phyloP scores from a whole-genome alignment of 2,329 filamentous ascomycete genomes.

The Stagonosporopsis tanaceti region DNA sequence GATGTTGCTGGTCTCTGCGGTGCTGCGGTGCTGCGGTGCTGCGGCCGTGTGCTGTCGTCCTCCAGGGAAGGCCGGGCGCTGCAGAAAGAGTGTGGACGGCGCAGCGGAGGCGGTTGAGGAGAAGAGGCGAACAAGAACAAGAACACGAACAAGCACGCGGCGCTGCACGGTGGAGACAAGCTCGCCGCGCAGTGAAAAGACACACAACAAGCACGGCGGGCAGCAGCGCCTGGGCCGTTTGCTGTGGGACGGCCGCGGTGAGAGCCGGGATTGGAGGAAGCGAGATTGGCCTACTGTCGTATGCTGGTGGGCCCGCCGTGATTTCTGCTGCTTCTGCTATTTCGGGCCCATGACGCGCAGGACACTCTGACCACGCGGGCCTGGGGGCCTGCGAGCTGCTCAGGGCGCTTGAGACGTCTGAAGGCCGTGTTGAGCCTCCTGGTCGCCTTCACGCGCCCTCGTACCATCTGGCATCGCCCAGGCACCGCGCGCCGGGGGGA shows the following conservation, averaged over 20 bases:
- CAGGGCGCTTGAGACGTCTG: constrained; percentile 5
- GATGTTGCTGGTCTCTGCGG: too few relatives aligned
- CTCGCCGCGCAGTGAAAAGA: constrained; percentile 19
- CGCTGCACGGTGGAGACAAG: constrained; percentile 11
- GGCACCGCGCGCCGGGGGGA: background rate
- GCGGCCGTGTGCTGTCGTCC: background rate
- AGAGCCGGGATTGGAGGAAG: constrained; percentile 19
- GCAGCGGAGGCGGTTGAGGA: constrained; percentile 38
- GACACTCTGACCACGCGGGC: constrained; percentile 3
- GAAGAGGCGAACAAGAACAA: constrained; percentile 12
- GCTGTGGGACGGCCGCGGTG: constrained; percentile 16
- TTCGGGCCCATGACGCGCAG: constrained; percentile 18
- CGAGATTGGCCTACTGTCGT: constrained; percentile 22
- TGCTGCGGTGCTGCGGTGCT: too few relatives aligned
- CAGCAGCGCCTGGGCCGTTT: constrained; percentile 11
- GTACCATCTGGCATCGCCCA: background rate
- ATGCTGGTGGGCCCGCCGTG: background rate
- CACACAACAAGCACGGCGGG: constrained; percentile 18
- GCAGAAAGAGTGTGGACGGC: constrained; percentile 30
- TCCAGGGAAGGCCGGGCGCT: constrained; percentile 3
- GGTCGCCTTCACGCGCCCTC: background rate
- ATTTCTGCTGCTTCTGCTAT: constrained; percentile 7
- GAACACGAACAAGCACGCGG: too few relatives aligned
- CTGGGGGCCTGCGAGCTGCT: too few relatives aligned
- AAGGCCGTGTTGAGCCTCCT: background rate